phyloP scores from a whole-genome alignment of 306 rosid species.

The Rubus idaeus region DNA sequence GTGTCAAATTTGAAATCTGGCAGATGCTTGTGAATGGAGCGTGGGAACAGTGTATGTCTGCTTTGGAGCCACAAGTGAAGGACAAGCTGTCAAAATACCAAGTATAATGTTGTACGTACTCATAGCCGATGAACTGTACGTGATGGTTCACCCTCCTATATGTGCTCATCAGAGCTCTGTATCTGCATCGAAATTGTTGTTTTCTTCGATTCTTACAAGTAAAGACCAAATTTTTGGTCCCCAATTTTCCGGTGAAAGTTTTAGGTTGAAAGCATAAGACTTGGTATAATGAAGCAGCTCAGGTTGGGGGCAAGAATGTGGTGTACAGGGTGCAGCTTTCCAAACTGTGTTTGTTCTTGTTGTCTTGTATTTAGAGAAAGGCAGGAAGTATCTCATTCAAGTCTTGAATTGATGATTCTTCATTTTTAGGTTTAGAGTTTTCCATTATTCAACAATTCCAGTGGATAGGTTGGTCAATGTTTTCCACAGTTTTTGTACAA shows the following conservation, averaged over 20 bases:
- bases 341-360: conserved; percentile 50
- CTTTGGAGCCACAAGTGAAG: conserved; percentile 84
- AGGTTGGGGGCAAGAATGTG: conserved; percentile 27
- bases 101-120: conserved; percentile 45
- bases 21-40: conserved; percentile 97
- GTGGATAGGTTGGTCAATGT: conserved; percentile 42
- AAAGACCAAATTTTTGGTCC: conserved; percentile 34
- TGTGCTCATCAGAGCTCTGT: conserved; percentile 39
- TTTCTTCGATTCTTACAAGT: conserved; percentile 45
- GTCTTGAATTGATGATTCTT: conserved; percentile 40
- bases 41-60: conserved; percentile 97
- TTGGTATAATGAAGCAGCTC: conserved; percentile 37
- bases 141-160: conserved; percentile 17
- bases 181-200: conserved; percentile 42
- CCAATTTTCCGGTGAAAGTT: conserved; percentile 36
- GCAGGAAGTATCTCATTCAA: conserved; percentile 35
- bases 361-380: conserved; percentile 42
- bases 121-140: conserved; percentile 5
- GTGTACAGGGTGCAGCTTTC: conserved; percentile 76
- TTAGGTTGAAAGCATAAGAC: conserved; percentile 23
- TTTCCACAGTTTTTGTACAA: conserved; percentile 57
- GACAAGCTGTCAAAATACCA: conserved; percentile 89
- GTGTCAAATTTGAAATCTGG: conserved; percentile 6
- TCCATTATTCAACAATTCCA: conserved; percentile 33
- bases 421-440: conserved; percentile 32